phyloP scores from a whole-genome alignment of 345 rosid species.

The Corymbia maculata region DNA sequence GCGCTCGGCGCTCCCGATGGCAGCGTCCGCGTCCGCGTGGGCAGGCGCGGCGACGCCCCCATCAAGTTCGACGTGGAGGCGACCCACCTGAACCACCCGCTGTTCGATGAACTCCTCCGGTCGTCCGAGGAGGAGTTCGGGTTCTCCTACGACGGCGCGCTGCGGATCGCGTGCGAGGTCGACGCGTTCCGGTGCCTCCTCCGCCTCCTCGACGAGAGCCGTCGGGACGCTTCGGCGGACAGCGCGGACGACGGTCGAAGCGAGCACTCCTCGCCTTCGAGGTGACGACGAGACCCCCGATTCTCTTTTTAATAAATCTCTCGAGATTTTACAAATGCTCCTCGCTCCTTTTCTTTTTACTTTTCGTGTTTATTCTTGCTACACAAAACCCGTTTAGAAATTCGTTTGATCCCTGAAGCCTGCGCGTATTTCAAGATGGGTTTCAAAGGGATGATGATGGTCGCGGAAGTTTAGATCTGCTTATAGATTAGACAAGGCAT shows the following conservation, averaged over 20 bases:
- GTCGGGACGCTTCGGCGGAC: slow-evolving; percentile 10
- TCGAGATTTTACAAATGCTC: neutral
- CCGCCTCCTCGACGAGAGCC: slow-evolving; percentile 21
- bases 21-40: slow-evolving; percentile 32
- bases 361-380: neutral
- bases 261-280: neutral
- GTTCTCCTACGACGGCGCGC: slow-evolving; percentile 33
- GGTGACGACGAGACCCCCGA: neutral
- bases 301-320: neutral
- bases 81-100: slow-evolving; percentile 37
- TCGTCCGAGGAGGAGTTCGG: slow-evolving; percentile 42
- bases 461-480: neutral
- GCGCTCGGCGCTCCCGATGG: slow-evolving; percentile 14
- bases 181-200: slow-evolving; percentile 30
- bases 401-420: neutral
- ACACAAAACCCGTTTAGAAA: neutral
- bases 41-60: slow-evolving; percentile 13
- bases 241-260: neutral
- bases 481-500: neutral
- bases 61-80: slow-evolving; percentile 36
- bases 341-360: neutral
- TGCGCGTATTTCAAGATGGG: neutral
- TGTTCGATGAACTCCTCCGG: slow-evolving; percentile 28
- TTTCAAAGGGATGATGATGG: neutral
- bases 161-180: slow-evolving; percentile 38